Conservation (phyloP, 345 rosid species). For the Sonneratia caseolaris region DNA sequence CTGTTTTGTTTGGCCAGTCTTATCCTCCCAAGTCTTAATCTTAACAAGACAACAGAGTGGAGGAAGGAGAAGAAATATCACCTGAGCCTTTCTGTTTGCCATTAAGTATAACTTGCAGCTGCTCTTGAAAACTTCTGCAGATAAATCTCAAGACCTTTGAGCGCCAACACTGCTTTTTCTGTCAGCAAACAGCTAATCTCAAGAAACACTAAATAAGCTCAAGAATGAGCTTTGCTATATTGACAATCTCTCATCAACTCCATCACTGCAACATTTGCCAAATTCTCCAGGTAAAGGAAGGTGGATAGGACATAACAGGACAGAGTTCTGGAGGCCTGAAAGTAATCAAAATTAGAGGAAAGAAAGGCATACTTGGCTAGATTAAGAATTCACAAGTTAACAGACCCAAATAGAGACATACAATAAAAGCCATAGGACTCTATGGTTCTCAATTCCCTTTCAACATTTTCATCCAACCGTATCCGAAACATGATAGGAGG, state of each 20-base stretch:
- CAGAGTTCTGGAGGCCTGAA: not conserved
- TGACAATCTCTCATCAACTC: not conserved
- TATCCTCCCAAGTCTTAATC: not conserved
- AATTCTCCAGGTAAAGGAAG: not conserved
- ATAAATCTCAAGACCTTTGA: not conserved
- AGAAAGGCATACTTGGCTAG: not conserved
- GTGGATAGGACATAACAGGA: not conserved
- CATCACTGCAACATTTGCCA: not conserved
- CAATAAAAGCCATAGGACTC: not conserved
- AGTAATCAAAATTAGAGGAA: not conserved
- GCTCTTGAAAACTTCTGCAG: not conserved
- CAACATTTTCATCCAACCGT: not conserved
- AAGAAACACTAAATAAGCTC: not conserved
- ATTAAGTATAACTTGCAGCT: not conserved
- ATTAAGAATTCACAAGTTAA: not conserved
- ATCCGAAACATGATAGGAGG: not conserved
- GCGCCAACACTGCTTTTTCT: not conserved
- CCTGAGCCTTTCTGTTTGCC: constrained; percentile 1
- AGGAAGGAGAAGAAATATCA: not conserved
- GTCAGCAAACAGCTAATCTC: not conserved
- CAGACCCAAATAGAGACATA: not conserved
- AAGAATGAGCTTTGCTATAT: not conserved
- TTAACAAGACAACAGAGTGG: not conserved
- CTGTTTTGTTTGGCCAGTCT: not conserved
- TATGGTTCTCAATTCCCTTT: not conserved